A percentile compares a stretch with the other conserved stretches of the same genome.
Conservation (phyloP, 371 early-diverging fungal genomes). For the Mycotypha africana region DNA sequence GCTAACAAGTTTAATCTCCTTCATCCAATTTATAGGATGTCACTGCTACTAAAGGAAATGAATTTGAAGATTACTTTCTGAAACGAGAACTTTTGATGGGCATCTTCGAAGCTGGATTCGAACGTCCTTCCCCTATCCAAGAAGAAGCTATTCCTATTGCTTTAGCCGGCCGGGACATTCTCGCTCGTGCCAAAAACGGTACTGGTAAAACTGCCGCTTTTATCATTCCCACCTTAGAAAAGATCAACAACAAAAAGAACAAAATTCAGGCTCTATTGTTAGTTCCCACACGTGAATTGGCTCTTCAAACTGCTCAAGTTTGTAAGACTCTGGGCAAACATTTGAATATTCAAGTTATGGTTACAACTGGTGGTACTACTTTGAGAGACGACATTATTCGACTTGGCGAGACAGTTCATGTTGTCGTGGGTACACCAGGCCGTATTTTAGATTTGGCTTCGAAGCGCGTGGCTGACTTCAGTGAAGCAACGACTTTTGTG, state of each 20-base stretch:
- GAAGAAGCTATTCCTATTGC: constrained; percentile 98
- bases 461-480: constrained; percentile 83
- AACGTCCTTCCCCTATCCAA: constrained; percentile 97
- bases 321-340: constrained; percentile 92
- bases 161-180: constrained; percentile 90
- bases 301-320: constrained; percentile 92
- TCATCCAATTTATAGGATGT: constrained; percentile 60
- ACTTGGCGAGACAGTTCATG: constrained; percentile 84
- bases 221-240: constrained; percentile 92
- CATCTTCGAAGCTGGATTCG: constrained; percentile 97
- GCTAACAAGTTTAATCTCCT: not conserved
- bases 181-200: constrained; percentile 97
- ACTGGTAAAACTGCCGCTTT: constrained; percentile 98
- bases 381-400: constrained; percentile 97
- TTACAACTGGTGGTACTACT: constrained; percentile 95
- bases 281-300: constrained; percentile 97
- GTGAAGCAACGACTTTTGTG: constrained; percentile 80
- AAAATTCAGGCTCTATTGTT: constrained; percentile 83
- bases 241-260: constrained; percentile 72
- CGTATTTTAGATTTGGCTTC: constrained; percentile 94
- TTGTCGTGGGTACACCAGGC: constrained; percentile 97
- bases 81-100: constrained; percentile 96
- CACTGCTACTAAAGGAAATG: constrained; percentile 92
- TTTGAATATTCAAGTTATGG: constrained; percentile 89
- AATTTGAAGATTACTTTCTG: constrained; percentile 95